Conservation (phyloP, 495 filamentous ascomycete genomes). For the Rusavskia elegans region DNA sequence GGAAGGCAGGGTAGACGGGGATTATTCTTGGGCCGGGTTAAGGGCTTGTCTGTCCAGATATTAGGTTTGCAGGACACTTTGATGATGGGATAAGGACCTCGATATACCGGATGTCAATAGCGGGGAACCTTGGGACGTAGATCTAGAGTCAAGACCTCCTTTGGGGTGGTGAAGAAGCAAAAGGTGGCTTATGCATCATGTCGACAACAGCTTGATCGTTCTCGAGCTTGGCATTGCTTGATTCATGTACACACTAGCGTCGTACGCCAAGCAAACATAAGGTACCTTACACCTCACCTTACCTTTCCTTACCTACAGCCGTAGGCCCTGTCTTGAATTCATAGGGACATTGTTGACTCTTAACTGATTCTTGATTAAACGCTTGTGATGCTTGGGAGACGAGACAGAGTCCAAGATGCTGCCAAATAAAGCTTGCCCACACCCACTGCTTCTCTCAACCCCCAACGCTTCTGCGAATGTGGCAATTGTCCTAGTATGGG, state of each 20-base stretch:
- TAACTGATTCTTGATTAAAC: neutral
- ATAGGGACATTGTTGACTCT: neutral
- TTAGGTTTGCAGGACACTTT: neutral
- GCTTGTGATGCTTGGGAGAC: neutral
- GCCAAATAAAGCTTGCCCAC: neutral
- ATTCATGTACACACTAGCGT: neutral
- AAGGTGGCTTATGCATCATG: neutral
- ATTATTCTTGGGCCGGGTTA: neutral
- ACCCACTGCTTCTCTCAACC: neutral
- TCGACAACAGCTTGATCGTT: neutral
- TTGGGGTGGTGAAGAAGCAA: neutral
- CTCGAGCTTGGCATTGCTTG: neutral
- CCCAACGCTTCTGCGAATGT: neutral
- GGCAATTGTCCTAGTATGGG: slow-evolving; percentile 33
- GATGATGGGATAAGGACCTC: too few species aligned
- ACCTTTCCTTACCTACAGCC: too few species aligned
- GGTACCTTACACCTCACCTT: too few species aligned
- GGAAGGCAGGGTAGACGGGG: neutral
- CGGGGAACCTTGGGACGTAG: too few species aligned
- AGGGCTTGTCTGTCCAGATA: neutral
- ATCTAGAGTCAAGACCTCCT: too few species aligned
- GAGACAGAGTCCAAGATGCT: neutral
- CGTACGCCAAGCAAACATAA: neutral
- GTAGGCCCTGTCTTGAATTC: too few species aligned
- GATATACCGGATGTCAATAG: too few species aligned